These are phyloP conservation scores for Capsicum rhomboideum DNA, from an alignment of 257 asterid genomes.

Conservation along the genomic window DNA sequence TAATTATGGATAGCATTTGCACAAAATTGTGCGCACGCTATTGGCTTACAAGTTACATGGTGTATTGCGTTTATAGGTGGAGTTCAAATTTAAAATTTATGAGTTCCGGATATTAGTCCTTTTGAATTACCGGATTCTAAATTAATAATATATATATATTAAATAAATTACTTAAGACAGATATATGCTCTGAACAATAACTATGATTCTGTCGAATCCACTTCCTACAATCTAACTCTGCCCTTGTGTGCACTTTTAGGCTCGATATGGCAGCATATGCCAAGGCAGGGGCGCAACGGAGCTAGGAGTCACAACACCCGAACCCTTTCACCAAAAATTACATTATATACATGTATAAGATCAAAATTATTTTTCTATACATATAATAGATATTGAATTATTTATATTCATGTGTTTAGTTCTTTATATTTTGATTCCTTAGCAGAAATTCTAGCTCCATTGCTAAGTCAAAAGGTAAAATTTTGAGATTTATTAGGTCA, in stretches of 20 bases:
- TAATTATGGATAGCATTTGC: too few relatives aligned
- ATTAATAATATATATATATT: neutral
- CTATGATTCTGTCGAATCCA: neutral
- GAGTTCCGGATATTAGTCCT: neutral
- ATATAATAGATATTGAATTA: too few relatives aligned
- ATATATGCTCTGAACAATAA: rapidly evolving
- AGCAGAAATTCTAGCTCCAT: too few relatives aligned
- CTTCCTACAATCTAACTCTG: neutral
- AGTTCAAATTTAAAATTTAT: neutral
- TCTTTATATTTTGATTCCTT: too few relatives aligned
- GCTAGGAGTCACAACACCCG: neutral
- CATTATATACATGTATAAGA: too few relatives aligned
- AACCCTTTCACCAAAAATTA: too few relatives aligned
- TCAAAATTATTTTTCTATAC: too few relatives aligned
- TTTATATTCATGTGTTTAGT: too few relatives aligned
- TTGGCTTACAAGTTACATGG: neutral
- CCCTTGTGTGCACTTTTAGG: neutral
- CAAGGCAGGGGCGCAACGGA: neutral
- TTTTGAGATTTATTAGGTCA: too few relatives aligned
- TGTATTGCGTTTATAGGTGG: neutral
- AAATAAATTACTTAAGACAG: neutral
- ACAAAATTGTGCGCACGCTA: neutral
- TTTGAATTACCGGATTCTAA: rapidly evolving
- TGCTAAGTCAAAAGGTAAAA: too few relatives aligned
- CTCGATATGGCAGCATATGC: neutral